These are phyloP conservation scores for Penicillium goetzii DNA, from an alignment of 495 filamentous ascomycete genomes.

Conservation along the genomic window DNA sequence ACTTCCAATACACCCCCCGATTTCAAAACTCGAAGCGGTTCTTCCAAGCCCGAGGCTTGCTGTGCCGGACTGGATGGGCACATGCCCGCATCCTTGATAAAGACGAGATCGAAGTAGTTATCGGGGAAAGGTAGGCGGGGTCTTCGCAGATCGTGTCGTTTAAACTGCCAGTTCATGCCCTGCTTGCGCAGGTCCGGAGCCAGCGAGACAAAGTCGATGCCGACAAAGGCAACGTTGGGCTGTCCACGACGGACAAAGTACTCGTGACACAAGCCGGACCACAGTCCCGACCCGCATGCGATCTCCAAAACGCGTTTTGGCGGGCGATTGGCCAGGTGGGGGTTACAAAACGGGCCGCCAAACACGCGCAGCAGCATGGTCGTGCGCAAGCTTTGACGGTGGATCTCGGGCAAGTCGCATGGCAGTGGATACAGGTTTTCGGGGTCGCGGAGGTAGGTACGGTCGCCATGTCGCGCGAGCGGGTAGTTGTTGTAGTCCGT, in stretches of 20 bases:
- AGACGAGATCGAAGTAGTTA: conserved; percentile 85
- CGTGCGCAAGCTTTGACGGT: conserved; percentile 84
- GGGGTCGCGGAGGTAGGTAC: conserved; percentile 79
- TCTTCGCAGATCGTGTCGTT: conserved; percentile 81
- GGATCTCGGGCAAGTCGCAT: conserved; percentile 84
- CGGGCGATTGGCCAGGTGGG: conserved; percentile 62
- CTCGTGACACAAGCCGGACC: conserved; percentile 84
- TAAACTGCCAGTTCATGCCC: conserved; percentile 84
- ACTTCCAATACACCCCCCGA: conserved; percentile 83
- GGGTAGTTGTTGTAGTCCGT: conserved; percentile 58
- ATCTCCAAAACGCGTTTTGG: conserved; percentile 82
- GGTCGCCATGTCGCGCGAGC: conserved; percentile 73
- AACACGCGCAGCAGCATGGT: conserved; percentile 80
- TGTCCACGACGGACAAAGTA: conserved; percentile 69
- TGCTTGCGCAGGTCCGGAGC: conserved; percentile 72
- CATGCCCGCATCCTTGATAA: conserved; percentile 84
- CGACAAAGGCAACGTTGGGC: conserved; percentile 70
- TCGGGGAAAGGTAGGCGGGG: conserved; percentile 79
- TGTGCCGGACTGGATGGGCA: conserved; percentile 63
- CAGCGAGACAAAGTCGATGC: conserved; percentile 80
- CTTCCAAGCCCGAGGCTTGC: conserved; percentile 68
- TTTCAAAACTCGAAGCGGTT: conserved; percentile 75
- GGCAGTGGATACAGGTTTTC: conserved; percentile 80
- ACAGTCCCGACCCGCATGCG: conserved; percentile 86
- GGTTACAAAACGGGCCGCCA: conserved; percentile 76